Evolutionary conservation across 1,284 basidiomycete species (phyloP).

Genomic region (Cerrena zonata): DNA sequence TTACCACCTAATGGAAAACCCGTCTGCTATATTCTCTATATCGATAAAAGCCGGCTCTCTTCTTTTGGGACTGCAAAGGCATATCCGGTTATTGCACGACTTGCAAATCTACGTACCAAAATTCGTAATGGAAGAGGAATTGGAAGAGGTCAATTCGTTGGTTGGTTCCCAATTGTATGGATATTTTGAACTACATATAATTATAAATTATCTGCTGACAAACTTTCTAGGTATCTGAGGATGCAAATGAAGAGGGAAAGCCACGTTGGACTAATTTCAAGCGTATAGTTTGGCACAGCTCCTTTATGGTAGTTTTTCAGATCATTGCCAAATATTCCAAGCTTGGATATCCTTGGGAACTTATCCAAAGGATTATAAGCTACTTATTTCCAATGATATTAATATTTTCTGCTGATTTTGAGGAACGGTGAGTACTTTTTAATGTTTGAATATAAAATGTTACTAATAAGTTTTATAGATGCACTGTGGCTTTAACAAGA

Average conservation of each 20-base stretch:
- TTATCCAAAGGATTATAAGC: conserved; percentile 15
- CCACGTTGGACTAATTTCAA: conserved; percentile 20
- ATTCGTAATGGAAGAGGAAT: conserved; percentile 33
- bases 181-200: neutral
- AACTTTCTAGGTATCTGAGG: conserved; percentile 20
- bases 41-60: conserved; percentile 39
- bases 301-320: conserved; percentile 21
- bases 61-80: conserved; percentile 37
- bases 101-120: conserved; percentile 31
- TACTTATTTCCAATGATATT: conserved; percentile 24
- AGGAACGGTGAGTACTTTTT: conserved; percentile 32
- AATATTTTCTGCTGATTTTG: conserved; percentile 31
- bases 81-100: conserved; percentile 36
- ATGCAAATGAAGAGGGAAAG: conserved; percentile 14
- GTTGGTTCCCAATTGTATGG: conserved; percentile 40
- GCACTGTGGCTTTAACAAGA: conserved; percentile 7
- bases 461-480: too few relatives aligned
- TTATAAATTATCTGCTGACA: conserved; percentile 4
- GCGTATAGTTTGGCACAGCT: conserved; percentile 26
- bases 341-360: conserved; percentile 16
- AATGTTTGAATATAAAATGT: too few relatives aligned
- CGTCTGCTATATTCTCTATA: conserved; percentile 32
- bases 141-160: conserved; percentile 35
- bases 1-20: conserved; percentile 20
- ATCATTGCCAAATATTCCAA: conserved; percentile 11